Base-by-base conservation (phyloP, 305 asterid species). In the Fraxinus sp. region DNA sequence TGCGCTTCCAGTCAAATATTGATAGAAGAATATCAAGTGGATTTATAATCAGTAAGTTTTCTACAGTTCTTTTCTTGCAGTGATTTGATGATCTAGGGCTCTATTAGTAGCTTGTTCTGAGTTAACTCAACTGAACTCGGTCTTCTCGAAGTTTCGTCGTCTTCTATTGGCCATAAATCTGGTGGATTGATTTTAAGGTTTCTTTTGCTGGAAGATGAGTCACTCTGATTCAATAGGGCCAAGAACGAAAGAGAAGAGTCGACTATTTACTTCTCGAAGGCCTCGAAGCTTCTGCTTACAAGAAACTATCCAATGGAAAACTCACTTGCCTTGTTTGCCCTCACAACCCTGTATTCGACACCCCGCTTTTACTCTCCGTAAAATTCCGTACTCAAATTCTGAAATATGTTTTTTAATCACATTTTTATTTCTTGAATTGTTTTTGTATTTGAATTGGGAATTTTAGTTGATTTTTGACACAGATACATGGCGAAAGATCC, bases 281-380 rank as follows among this genome's bases (percentile, higher is more conserved):
- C 87, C 64, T 90, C 72, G 88, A 87, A 73, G 74, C 89, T 80
- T 87, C 95, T 36, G 81, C 83, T 35, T 94, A 90, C 89, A 88
- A 84, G 86, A 94, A 89, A 70, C 93, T 91, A 26, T 78, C 92
- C 74, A 88, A 64, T 79, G 95, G 98, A 79, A 93, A 90, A 90
- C 88, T 90, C 55, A 86, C 86, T 37, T 93, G 98, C 80, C 87
- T 91, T 24, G 77, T 92, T 85, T 92, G 95, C 89, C 85, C 94
- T 16, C 86, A 80, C 83, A 86, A 83, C 78, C 97, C 97, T 76
- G 83, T 92, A 77, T 89, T 92, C 87, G 98, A 91, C 82, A 89
- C 97, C n/a, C 83, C 90, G 30, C 86, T 82, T 37, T 83, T 81
- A 82, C 93, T 90, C 74, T 85, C 93, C 35, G 98, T 94, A 90